Evolutionary conservation across 1,284 basidiomycete genomes (phyloP).

Genomic region (Ceratobasidium sp.): DNA sequence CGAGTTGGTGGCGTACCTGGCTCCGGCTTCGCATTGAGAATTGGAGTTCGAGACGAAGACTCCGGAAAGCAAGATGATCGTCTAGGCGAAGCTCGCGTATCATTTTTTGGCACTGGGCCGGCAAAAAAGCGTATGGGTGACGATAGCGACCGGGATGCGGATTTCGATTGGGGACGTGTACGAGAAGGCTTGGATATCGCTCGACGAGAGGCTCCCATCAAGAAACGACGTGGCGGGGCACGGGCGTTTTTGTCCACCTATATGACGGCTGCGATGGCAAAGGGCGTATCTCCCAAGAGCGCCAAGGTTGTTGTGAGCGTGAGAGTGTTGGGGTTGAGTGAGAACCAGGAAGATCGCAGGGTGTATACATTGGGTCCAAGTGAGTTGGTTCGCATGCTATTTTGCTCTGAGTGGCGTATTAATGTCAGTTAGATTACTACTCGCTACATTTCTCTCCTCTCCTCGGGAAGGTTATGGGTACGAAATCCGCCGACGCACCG

Average conservation of each 20-base stretch:
- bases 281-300: slow-evolving; percentile 53
- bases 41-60: slow-evolving; percentile 63
- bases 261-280: slow-evolving; percentile 51
- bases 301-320: slow-evolving; percentile 55
- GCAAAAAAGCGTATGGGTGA: slow-evolving; percentile 21
- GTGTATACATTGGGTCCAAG: slow-evolving; percentile 62
- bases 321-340: slow-evolving; percentile 59
- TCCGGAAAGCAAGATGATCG: slow-evolving; percentile 62
- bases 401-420: too few species aligned
- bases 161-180: slow-evolving; percentile 48
- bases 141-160: slow-evolving; percentile 43
- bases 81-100: slow-evolving; percentile 58
- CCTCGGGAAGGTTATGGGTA: slow-evolving; percentile 53
- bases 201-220: slow-evolving; percentile 55
- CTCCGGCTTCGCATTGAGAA: slow-evolving; percentile 58
- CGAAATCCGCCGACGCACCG: slow-evolving; percentile 44
- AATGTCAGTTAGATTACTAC: slow-evolving; percentile 54
- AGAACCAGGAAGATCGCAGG: slow-evolving; percentile 57
- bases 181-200: slow-evolving; percentile 53
- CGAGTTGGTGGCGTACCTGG: slow-evolving; percentile 62
- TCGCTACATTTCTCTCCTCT: slow-evolving; percentile 58
- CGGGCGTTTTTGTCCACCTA: slow-evolving; percentile 57
- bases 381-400: slow-evolving; percentile 47
- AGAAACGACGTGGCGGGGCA: slow-evolving; percentile 59
- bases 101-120: slow-evolving; percentile 40